Conservation (phyloP, 2,329 filamentous ascomycete genomes). For the Intubia oerlemansii region DNA sequence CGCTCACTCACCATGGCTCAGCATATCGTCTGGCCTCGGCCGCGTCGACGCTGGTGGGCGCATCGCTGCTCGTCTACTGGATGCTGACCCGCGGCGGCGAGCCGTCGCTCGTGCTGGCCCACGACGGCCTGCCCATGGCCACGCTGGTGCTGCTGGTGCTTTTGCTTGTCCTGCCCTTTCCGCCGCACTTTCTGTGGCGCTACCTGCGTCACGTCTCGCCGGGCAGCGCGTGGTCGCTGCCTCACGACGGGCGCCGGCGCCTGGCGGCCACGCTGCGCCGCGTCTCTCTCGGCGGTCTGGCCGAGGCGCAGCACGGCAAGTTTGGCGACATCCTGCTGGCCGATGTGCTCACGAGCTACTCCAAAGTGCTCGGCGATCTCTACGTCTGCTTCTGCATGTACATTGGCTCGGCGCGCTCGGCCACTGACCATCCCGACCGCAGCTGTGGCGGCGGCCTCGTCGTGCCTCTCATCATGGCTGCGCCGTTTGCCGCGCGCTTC, state of each 20-base stretch:
- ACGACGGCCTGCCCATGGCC: constrained; percentile 70
- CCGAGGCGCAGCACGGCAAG: constrained; percentile 70
- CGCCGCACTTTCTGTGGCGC: constrained; percentile 20
- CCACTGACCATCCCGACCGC: constrained; percentile 63
- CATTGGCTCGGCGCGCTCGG: constrained; percentile 41
- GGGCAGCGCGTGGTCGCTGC: constrained; percentile 15
- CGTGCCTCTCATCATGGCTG: constrained; percentile 64
- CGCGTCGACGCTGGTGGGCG: constrained; percentile 46
- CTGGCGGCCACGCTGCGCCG: constrained; percentile 58
- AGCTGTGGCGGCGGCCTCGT: constrained; percentile 58
- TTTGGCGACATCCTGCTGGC: constrained; percentile 88
- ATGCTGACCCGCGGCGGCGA: constrained; percentile 51
- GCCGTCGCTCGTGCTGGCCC: constrained; percentile 46
- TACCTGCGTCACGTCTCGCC: constrained; percentile 18
- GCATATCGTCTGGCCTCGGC: constrained; percentile 70
- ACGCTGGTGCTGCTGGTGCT: constrained; percentile 55
- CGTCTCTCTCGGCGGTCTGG: constrained; percentile 66
- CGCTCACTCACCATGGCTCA: constrained; percentile 50
- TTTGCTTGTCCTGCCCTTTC: constrained; percentile 45
- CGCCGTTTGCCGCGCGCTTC: constrained; percentile 70
- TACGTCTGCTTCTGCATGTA: constrained; percentile 90
- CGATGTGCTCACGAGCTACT: constrained; percentile 86
- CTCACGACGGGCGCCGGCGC: constrained; percentile 49
- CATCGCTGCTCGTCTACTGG: constrained; percentile 73
- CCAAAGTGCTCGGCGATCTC: constrained; percentile 76